phyloP scores from a whole-genome alignment of 2,329 filamentous ascomycete species.

The Periconia macrospinosa region DNA sequence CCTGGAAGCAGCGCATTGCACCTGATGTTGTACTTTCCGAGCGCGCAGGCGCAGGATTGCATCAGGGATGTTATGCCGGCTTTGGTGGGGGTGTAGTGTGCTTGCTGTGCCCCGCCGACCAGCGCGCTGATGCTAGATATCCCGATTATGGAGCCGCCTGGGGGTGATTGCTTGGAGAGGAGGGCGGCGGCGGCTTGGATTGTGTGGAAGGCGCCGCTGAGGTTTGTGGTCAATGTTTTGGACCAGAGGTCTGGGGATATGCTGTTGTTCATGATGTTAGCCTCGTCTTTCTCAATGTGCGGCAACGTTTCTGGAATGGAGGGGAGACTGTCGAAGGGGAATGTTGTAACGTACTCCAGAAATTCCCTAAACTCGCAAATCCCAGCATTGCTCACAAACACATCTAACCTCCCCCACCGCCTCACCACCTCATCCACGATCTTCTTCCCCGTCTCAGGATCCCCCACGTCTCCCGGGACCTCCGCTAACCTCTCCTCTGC shows the following conservation, averaged over 20 bases:
- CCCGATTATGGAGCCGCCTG: constrained; percentile 79
- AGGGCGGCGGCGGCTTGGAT: constrained; percentile 83
- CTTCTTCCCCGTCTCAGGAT: constrained; percentile 68
- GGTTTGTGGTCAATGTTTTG: constrained; percentile 75
- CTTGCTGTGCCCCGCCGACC: constrained; percentile 76
- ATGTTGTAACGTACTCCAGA: constrained; percentile 65
- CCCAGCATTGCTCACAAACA: constrained; percentile 88
- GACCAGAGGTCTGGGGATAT: constrained; percentile 71
- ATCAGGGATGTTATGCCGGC: constrained; percentile 79
- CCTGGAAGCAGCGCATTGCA: constrained; percentile 85
- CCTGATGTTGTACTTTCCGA: constrained; percentile 74
- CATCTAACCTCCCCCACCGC: constrained; percentile 57
- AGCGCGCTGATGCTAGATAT: constrained; percentile 74
- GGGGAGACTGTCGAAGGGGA: too few species aligned
- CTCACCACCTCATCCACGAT: constrained; percentile 69
- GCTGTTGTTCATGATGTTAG: constrained; percentile 34
- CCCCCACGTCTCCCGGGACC: constrained; percentile 75
- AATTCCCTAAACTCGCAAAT: constrained; percentile 89
- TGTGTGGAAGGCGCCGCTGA: constrained; percentile 85
- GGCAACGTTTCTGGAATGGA: too few species aligned
- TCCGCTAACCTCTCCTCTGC: constrained; percentile 58
- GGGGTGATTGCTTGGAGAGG: constrained; percentile 65
- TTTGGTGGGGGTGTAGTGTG: constrained; percentile 85
- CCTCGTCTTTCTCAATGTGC: not conserved
- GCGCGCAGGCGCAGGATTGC: constrained; percentile 78